Conservation (phyloP, 2,329 filamentous ascomycete genomes). For the Phyllosticta paracitricarpa region DNA sequence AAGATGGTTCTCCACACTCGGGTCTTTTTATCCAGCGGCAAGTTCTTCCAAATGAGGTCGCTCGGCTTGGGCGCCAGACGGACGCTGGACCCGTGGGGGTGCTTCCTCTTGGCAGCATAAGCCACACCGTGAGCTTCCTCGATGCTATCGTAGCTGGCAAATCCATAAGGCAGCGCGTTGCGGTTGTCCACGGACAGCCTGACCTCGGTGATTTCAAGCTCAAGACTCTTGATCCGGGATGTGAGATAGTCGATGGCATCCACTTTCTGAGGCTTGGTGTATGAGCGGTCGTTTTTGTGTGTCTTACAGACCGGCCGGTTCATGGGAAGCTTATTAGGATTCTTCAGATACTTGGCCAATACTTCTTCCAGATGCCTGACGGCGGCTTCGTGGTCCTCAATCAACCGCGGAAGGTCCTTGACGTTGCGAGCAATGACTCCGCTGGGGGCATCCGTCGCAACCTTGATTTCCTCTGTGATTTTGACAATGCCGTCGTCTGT, state of each 20-base stretch:
- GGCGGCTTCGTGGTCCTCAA: slow-evolving; percentile 69
- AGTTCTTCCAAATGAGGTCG: slow-evolving; percentile 94
- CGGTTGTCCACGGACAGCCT: slow-evolving; percentile 74
- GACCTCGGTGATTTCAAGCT: slow-evolving; percentile 74
- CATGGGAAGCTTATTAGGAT: slow-evolving; percentile 69
- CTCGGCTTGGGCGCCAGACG: slow-evolving; percentile 73
- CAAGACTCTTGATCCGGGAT: slow-evolving; percentile 70
- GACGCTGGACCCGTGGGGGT: slow-evolving; percentile 67
- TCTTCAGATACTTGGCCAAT: slow-evolving; percentile 81
- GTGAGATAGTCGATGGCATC: slow-evolving; percentile 94
- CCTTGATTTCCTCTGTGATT: slow-evolving; percentile 70
- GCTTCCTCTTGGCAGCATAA: slow-evolving; percentile 69
- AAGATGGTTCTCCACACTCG: slow-evolving; percentile 64
- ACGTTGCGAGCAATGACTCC: slow-evolving; percentile 85
- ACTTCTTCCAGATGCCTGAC: slow-evolving; percentile 77
- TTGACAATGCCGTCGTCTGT: slow-evolving; percentile 81
- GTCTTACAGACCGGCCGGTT: slow-evolving; percentile 70
- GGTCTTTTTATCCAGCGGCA: slow-evolving; percentile 59
- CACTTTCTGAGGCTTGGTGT: slow-evolving; percentile 59
- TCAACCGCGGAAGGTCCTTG: slow-evolving; percentile 75
- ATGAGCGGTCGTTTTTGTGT: slow-evolving; percentile 64
- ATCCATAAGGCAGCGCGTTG: slow-evolving; percentile 83
- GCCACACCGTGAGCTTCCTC: slow-evolving; percentile 81
- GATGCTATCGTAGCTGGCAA: slow-evolving; percentile 86
- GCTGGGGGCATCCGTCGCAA: slow-evolving; percentile 66